Base-by-base conservation (phyloP, 768 basidiomycete genomes). In the Trametes meyenii region DNA sequence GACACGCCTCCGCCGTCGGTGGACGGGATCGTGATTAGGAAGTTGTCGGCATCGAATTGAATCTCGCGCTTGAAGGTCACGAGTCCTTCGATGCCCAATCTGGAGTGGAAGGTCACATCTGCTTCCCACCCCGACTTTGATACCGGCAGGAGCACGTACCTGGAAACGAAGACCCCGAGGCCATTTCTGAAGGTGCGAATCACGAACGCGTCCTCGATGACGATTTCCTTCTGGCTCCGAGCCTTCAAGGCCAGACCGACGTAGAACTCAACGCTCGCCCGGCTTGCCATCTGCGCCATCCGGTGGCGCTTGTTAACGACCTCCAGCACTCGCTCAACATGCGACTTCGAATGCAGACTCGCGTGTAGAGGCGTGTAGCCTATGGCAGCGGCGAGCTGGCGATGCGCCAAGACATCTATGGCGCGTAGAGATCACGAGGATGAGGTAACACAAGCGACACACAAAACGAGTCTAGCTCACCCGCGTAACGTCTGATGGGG, bases 191-290 rank as follows among this genome's bases (percentile, higher is more conserved):
- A 98, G 4, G 90, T 87, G 62, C 96, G 81, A 59, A 98, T 96
- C 46, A 99, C 94, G 70, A 91, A 96, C 5, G 94, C 95, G 36
- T 95, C 92, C 68, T 96, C 94, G 12, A 92, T 87, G 57, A 76
- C 60, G 68, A 67, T 53, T 74, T 74, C 69, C 70, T 63, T 74
- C 67, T 82, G 81, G 46, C 82, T 82, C 14, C 87, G 80, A 2
- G 83, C 85, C 66, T 93, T 94, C 63, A 98, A 75, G 4, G 96
- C 94, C 16, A 99, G 77, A 0, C 96, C 96, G 26, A 98, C 95
- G 69, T 97, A 98, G 67, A 98, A 99, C 75, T 99, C 96, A 35
- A 98, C 90, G 71, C 94, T 96, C 0, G 97, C 97, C 14, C 97
- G 82, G 3, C 96, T 88, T 0, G 97, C 97, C 91, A 96, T 96